Evolutionary conservation across 2,329 filamentous ascomycete genomes (phyloP), one percentile per base, ranked within the genome.

Genomic region (Ophiosphaerella herpotricha): DNA sequence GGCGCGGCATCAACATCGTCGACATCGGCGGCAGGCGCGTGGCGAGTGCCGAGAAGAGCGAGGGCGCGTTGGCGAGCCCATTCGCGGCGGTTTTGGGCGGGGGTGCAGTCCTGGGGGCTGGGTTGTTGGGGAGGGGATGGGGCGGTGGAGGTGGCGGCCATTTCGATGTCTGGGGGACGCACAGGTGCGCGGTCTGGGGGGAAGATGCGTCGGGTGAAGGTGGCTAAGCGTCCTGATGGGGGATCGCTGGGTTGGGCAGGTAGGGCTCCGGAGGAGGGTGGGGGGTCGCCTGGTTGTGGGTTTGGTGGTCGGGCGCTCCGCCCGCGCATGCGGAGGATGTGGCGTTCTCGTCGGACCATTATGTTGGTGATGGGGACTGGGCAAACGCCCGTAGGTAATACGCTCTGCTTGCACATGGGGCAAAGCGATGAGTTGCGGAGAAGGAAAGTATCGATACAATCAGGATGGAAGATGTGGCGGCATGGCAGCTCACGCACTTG

Each of bases 381-480:
- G 53, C 77, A 80, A 44, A 74, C 81, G 14, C 79, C 90, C 76
- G 61, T 70, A 64, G 92, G 91, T 1, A 97, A 75, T 64, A 92
- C 90, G 42, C 84, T 89, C 53, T 87, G 84, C 71, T 96, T 97
- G 78, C 94, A 99, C 61, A 96, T 79, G 0, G 94, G 93, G 66
- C 94, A 99, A 2, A 97, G 80, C 14, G 90, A 95, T 67, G 89
- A 95, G 67, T 88, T 87, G 46, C 85, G 81, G 37, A 82, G 80
- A 11, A 97, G 78, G 63, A 94, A 96, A 18, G 86, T 83, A 66
- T 97, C 92, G 57, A 97, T 92, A 66, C 94, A 99, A 57, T 89
- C 87, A 0, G 90, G 88, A 60, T 99, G 93, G 73, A 92, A 99
- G 48, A 97, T 93, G 70, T 99, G 94, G 0, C 88, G 86, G 63